Conservation (phyloP, 2,329 filamentous ascomycete species). For the Stemphylium beticola region DNA sequence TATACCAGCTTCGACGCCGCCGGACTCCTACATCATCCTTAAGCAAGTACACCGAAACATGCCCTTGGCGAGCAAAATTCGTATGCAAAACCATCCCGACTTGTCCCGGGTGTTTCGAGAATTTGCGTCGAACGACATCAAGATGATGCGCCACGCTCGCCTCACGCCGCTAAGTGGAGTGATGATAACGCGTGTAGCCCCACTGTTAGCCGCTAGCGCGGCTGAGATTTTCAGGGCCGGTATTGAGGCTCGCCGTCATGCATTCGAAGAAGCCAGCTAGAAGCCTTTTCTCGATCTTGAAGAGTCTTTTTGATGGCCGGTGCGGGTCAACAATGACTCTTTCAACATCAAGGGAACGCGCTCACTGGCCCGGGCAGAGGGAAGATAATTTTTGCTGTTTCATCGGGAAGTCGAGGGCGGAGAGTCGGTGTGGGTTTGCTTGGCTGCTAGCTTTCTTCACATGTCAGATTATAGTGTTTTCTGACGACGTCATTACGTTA, state of each 20-base stretch:
- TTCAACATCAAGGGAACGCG: neutral
- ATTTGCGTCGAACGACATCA: slow-evolving; percentile 31
- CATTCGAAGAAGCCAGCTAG: neutral
- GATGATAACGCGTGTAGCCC: slow-evolving; percentile 28
- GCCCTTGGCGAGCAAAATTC: slow-evolving; percentile 23
- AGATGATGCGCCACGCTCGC: slow-evolving; percentile 27
- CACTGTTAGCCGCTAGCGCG: slow-evolving; percentile 34
- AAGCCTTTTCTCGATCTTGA: neutral
- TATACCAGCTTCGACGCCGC: slow-evolving; percentile 20
- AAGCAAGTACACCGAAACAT: slow-evolving; percentile 6
- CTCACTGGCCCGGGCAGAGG: slow-evolving; percentile 4
- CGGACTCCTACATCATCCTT: slow-evolving; percentile 15
- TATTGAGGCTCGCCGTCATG: slow-evolving; percentile 8
- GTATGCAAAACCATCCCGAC: slow-evolving; percentile 22
- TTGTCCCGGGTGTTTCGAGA: slow-evolving; percentile 22
- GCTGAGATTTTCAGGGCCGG: slow-evolving; percentile 33
- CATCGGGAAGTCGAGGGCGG: neutral
- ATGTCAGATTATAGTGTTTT: neutral
- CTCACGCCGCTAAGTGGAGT: slow-evolving; percentile 27
- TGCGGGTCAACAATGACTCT: neutral
- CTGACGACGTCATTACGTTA: slow-evolving; percentile 3
- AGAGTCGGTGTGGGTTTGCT: neutral
- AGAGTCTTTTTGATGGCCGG: neutral
- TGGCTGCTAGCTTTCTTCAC: neutral
- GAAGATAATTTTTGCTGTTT: neutral